phyloP scores from a whole-genome alignment of 2,329 filamentous ascomycete species.

The Aspergillus niger region DNA sequence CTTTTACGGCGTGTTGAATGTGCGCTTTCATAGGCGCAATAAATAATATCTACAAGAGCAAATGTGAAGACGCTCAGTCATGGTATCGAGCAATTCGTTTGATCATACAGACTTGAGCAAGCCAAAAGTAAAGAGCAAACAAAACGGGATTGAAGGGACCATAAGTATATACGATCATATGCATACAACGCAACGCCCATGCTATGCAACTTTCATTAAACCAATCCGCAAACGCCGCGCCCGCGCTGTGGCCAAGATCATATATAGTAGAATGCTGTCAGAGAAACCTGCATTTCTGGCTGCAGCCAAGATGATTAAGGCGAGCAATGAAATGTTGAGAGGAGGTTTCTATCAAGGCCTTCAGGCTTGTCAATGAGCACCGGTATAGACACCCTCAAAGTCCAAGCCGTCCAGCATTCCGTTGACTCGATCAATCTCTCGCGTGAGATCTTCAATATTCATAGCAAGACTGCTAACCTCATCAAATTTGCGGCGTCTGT shows the following conservation, averaged over 20 bases:
- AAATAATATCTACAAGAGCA: background rate
- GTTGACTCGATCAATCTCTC: slow-evolving; percentile 71
- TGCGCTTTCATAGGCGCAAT: background rate
- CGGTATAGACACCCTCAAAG: slow-evolving; percentile 55
- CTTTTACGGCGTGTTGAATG: background rate
- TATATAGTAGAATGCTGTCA: background rate
- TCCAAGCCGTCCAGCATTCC: slow-evolving; percentile 69
- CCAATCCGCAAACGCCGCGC: slow-evolving; percentile 5
- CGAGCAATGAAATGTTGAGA: background rate
- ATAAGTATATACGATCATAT: slow-evolving; percentile 2
- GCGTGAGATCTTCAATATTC: slow-evolving; percentile 79
- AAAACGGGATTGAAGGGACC: background rate
- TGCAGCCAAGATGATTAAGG: background rate
- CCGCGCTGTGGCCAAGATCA: slow-evolving; percentile 2
- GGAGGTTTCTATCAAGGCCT: background rate
- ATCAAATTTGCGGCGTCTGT: slow-evolving; percentile 76
- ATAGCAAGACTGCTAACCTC: slow-evolving; percentile 77
- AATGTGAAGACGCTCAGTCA: background rate
- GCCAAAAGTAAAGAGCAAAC: background rate
- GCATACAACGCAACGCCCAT: slow-evolving; percentile 6
- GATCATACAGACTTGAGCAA: background rate
- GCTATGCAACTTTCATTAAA: slow-evolving; percentile 7
- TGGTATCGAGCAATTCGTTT: background rate
- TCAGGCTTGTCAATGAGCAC: slow-evolving; percentile 12
- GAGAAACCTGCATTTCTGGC: background rate